Percentiles rank a stretch among this genome's conserved stretches.
Conservation (phyloP, 2,329 filamentous ascomycete genomes). For the Fusarium kyushuense region DNA sequence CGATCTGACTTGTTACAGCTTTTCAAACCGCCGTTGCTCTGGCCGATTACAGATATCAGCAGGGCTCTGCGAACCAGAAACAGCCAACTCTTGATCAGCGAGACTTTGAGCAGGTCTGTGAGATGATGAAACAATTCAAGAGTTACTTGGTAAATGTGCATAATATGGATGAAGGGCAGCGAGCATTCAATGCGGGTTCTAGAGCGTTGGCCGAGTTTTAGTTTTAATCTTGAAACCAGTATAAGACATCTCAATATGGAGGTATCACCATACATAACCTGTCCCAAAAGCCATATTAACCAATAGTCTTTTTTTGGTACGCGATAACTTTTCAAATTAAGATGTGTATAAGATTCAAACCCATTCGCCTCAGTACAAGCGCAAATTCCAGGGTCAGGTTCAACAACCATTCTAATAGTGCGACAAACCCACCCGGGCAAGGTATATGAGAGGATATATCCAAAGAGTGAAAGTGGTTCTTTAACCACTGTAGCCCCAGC, state of each 20-base stretch:
- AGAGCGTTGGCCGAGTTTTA: neutral
- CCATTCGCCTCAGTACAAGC: neutral
- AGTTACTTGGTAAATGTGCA: neutral
- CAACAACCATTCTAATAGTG: conserved; percentile 11
- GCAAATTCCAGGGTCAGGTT: neutral
- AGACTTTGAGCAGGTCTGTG: neutral
- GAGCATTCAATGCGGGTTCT: neutral
- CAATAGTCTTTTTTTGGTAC: neutral
- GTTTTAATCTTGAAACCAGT: neutral
- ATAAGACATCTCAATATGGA: too few relatives aligned
- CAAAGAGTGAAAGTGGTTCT: neutral
- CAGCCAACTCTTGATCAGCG: neutral
- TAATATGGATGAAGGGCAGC: neutral
- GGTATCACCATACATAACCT: too few relatives aligned
- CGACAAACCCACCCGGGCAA: neutral
- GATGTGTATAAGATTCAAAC: neutral
- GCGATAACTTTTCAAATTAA: neutral
- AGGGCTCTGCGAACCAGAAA: neutral
- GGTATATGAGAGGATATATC: neutral
- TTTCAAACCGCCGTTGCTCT: neutral
- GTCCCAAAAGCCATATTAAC: neutral
- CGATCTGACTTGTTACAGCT: neutral
- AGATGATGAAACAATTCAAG: neutral
- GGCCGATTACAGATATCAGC: neutral
- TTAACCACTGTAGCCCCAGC: conserved; percentile 53